phyloP scores from a whole-genome alignment of 1,284 basidiomycete species.

The Leccinum griseonigrum region DNA sequence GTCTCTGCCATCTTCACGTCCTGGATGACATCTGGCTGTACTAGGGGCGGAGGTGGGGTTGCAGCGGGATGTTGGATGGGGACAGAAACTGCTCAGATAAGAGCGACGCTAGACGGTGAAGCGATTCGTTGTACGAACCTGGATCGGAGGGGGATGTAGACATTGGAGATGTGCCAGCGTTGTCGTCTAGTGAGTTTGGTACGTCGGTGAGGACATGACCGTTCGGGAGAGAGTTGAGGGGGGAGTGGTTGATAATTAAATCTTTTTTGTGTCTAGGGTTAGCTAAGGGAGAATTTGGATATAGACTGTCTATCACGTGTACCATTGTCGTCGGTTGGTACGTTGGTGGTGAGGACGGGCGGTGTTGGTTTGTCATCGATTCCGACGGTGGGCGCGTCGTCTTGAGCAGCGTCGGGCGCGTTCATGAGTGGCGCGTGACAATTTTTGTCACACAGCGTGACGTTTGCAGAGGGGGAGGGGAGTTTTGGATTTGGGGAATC shows the following conservation, averaged over 20 bases:
- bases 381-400: constrained; percentile 30
- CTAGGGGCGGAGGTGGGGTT: constrained; percentile 49
- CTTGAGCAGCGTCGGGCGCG: constrained; percentile 44
- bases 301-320: constrained; percentile 35
- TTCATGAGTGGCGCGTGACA: constrained; percentile 57
- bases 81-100: constrained; percentile 42
- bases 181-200: constrained; percentile 40
- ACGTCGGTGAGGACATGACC: constrained; percentile 61
- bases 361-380: constrained; percentile 31
- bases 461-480: constrained; percentile 45
- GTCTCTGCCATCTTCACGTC: constrained; percentile 52
- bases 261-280: constrained; percentile 48
- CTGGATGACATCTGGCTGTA: constrained; percentile 43
- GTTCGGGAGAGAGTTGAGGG: constrained; percentile 49
- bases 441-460: constrained; percentile 50
- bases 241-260: constrained; percentile 60
- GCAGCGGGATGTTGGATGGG: constrained; percentile 44
- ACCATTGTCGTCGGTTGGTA: constrained; percentile 34
- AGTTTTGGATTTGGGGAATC: constrained; percentile 71
- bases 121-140: constrained; percentile 40
- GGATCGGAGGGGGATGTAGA: constrained; percentile 48
- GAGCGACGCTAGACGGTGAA: constrained; percentile 20
- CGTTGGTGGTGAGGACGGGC: constrained; percentile 31
- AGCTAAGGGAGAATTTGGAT: constrained; percentile 38
- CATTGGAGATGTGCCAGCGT: constrained; percentile 31